Evolutionary conservation across 2,329 filamentous ascomycete genomes (phyloP), one percentile per base, ranked within the genome.

Genomic region (Fusarium circinatum): DNA sequence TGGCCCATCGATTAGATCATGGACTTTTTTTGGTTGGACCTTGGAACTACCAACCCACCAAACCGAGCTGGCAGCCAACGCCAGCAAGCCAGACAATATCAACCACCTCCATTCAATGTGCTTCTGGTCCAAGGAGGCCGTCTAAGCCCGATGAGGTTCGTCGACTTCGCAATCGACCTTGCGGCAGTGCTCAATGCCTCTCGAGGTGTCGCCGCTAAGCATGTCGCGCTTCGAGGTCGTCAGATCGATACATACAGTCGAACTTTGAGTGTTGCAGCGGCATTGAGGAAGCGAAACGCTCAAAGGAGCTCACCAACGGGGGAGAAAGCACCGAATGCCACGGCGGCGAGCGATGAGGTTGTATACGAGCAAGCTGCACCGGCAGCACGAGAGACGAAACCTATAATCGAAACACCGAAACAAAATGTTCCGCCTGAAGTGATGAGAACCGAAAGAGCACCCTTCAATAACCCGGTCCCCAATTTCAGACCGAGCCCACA

Each of bases 131-230:
- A 59, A 42, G 36, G 71, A 76, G 78, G 76, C 72, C 71, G 66
- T 49, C 54, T 67, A 78, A 51, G 51, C 76, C 71, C 76, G 75
- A 91, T 91, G 89, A 84, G 88, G 81, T 85, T 90, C 87, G 89
- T 88, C 84, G 91, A 89, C 84, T 89, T 87, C 79, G 84, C 86
- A 71, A 85, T 95, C 80, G 93, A 95, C 84, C 85, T 93, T 77
- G 90, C 91, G 75, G 89, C 91, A 69, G 86, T 95, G 73, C 86
- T 92, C 81, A 90, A 88, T 85, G 93, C 90, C 79, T 92, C 92
- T 57, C 89, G 91, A 68, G 89, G 89, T 39, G 87, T 95, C 69
- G 92, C 91, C 55, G 82, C 86, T 55, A 91, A 88, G 80, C 90
- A 92, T 81, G 79, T 89, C 55, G 89, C 88, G 66, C 83, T 92